These are phyloP conservation scores for Pholiota microspora DNA, from an alignment of 768 basidiomycete genomes.

Conservation along the genomic window DNA sequence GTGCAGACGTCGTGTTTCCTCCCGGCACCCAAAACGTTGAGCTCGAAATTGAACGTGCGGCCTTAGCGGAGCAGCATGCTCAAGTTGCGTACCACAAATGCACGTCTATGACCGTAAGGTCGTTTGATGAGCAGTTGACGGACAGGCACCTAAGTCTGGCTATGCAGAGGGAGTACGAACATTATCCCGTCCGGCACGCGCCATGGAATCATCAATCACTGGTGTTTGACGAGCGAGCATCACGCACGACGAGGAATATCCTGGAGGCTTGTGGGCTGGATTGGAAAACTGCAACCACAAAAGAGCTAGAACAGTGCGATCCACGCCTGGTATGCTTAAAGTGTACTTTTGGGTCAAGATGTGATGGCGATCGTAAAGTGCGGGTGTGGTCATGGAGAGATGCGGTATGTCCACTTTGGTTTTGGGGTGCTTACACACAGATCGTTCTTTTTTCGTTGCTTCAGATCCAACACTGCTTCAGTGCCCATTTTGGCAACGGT, in stretches of 20 bases:
- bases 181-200: slow-evolving; percentile 15
- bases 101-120: slow-evolving; percentile 16
- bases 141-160: slow-evolving; percentile 13
- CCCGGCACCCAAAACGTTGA: neutral
- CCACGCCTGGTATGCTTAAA: slow-evolving; percentile 33
- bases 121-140: slow-evolving; percentile 4
- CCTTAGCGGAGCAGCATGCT: slow-evolving; percentile 9
- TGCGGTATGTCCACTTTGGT: slow-evolving; percentile 30
- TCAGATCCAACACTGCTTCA: slow-evolving; percentile 32
- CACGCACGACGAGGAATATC: slow-evolving; percentile 26
- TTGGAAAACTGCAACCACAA: slow-evolving; percentile 16
- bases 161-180: slow-evolving; percentile 8
- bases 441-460: neutral
- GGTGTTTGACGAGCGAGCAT: slow-evolving; percentile 28
- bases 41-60: neutral
- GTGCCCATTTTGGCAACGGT: slow-evolving; percentile 27
- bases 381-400: slow-evolving; percentile 30
- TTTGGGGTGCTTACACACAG: neutral
- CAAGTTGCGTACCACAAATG: slow-evolving; percentile 33
- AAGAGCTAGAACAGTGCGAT: slow-evolving; percentile 28
- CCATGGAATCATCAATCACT: slow-evolving; percentile 24
- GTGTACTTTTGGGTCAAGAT: slow-evolving; percentile 29
- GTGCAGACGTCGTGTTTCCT: slow-evolving; percentile 10
- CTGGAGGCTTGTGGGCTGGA: slow-evolving; percentile 29
- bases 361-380: slow-evolving; percentile 30